Conservation (phyloP, 306 rosid genomes). For the Canavalia gladiata region DNA sequence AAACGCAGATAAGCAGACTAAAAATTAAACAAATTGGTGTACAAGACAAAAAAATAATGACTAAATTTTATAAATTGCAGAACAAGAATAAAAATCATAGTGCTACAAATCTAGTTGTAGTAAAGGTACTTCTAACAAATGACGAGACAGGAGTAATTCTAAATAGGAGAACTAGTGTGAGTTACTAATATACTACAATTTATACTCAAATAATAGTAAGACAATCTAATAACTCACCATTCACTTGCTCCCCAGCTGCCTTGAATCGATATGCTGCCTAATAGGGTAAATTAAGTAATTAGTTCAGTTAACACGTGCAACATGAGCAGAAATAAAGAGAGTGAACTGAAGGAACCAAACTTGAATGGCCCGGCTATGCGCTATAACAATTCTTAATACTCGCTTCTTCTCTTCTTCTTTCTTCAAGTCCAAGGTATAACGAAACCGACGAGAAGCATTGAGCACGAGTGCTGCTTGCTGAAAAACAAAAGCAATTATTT, state of each 20-base stretch:
- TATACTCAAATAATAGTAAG: conserved; percentile 2
- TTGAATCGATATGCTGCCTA: conserved; percentile 89
- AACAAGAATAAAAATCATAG: background rate
- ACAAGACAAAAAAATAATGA: background rate
- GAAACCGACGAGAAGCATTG: conserved; percentile 97
- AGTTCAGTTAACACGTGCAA: conserved; percentile 29
- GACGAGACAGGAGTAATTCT: conserved; percentile 8
- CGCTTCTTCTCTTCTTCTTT: conserved; percentile 79
- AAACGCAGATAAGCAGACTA: conserved; percentile 3
- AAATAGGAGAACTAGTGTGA: background rate
- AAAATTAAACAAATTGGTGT: background rate
- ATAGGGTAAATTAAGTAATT: conserved; percentile 35
- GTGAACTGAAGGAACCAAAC: conserved; percentile 52
- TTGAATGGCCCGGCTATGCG: conserved; percentile 79
- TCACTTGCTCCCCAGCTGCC: conserved; percentile 55
- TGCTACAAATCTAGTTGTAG: conserved; percentile 3
- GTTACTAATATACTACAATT: conserved; percentile 26
- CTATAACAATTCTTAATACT: conserved; percentile 71
- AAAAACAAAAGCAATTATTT: conserved; percentile 41
- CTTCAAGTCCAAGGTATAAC: conserved; percentile 93
- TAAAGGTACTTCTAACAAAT: conserved; percentile 1
- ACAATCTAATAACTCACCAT: conserved; percentile 57
- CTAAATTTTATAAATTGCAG: background rate
- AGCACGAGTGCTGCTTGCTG: conserved; percentile 96
- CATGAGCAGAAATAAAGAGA: conserved; percentile 27